Evolutionary conservation across 2,329 filamentous ascomycete species (phyloP), one percentile per base, ranked within the genome.

Genomic region (Cladorrhinum sp.): DNA sequence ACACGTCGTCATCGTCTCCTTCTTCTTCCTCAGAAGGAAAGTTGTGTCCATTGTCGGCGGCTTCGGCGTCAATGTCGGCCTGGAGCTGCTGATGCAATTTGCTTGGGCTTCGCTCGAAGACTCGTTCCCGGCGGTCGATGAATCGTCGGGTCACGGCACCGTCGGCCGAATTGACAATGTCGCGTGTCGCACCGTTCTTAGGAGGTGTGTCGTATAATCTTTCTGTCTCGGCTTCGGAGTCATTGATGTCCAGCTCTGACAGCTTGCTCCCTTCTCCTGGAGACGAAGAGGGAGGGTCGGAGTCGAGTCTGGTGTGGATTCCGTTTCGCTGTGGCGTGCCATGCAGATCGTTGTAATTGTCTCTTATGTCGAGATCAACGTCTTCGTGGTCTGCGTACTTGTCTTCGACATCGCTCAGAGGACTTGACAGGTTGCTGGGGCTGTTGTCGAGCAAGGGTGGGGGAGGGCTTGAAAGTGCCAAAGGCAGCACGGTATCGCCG

Each of bases 141-240:
- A 81, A 84, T 65, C 79, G 78, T 67, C 79, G 80, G 58, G 88
- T 74, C 49, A 87, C 79, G 9, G 89, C 83, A 68, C 88, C 83
- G 68, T 68, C 85, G 82, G 66, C 86, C 81, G 70, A 82, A 76
- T 70, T 68, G 4, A 65, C 55, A 8, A 66, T 65, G 56, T 65
- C 67, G 62, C 68, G 69, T 49, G 69, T 64, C 51, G 64, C 65
- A 81, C 70, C 73, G 14, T 70, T 68, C 63, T 82, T 90, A 64
- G 86, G 85, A 18, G 93, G 92, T n/a, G 92, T 96, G 71, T 90
- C 87, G 71, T 95, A 95, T 62, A 99, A 82, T 62, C 95, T 88
- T 76, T 97, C 93, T 1, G 94, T 98, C 76, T 97, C 94, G 33
- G 94, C 94, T 75, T 98, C 94, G 2, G 93, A 88, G 73, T 85